These are phyloP conservation scores for Chloris gayana DNA, from an alignment of 176 grass and related monocot genomes.

Conservation along the genomic window DNA sequence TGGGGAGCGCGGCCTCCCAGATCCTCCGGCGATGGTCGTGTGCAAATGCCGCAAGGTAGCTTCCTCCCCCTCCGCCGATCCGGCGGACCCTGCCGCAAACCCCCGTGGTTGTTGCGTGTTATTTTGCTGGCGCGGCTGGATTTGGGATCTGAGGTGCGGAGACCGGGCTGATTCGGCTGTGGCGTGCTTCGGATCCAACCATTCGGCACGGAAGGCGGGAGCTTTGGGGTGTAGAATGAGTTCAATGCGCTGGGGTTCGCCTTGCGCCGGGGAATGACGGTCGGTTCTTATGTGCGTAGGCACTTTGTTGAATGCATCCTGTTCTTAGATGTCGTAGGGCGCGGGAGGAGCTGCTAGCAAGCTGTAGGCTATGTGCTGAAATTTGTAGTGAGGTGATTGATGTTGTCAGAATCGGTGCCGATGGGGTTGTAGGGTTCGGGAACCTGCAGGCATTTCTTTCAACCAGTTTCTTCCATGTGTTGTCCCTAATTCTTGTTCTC, in stretches of 20 bases:
- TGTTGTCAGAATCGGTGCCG: slow-evolving; percentile 11
- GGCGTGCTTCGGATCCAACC: slow-evolving; percentile 3
- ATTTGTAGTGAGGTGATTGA: slow-evolving; percentile 6
- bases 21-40: slow-evolving; percentile 76
- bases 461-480: neutral
- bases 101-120: neutral
- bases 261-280: neutral
- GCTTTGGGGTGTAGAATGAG: neutral
- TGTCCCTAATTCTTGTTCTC: neutral
- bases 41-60: slow-evolving; percentile 99
- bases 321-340: neutral
- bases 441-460: neutral
- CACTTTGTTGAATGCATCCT: neutral
- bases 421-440: neutral
- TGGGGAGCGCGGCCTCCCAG: neutral
- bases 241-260: neutral
- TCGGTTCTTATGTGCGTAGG: neutral
- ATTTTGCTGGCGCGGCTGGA: neutral
- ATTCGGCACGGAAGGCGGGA: neutral
- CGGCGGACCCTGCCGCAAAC: neutral
- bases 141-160: slow-evolving; percentile 35
- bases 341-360: neutral
- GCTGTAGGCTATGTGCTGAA: slow-evolving; percentile 10
- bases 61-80: slow-evolving; percentile 5
- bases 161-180: neutral